These are phyloP conservation scores for Prunus dulcis DNA, from an alignment of 306 rosid genomes.

Conservation along the genomic window DNA sequence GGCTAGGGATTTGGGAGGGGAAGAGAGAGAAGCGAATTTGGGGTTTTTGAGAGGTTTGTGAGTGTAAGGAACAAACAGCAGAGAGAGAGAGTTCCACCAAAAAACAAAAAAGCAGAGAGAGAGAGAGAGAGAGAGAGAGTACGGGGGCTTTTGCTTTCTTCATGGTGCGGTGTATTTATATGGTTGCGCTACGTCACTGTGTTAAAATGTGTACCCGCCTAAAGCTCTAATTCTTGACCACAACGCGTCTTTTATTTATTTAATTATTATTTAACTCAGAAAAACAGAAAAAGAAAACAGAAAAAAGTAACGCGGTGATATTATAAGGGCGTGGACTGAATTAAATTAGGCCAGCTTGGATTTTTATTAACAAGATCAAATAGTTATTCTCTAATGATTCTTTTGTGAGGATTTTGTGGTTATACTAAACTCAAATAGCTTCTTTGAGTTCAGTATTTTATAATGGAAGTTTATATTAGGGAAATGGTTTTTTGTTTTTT, in stretches of 20 bases:
- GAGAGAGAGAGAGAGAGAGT: not conserved
- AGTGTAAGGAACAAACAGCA: not conserved
- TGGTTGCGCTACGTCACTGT: not conserved
- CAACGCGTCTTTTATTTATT: not conserved
- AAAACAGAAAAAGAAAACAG: too few species aligned
- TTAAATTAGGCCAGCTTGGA: too few species aligned
- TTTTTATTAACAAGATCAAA: too few species aligned
- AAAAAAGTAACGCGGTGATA: too few species aligned
- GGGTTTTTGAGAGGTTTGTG: conserved; percentile 4
- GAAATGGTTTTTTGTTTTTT: too few species aligned
- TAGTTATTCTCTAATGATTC: too few species aligned
- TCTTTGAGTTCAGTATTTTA: not conserved
- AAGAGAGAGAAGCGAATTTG: not conserved
- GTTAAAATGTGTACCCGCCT: not conserved
- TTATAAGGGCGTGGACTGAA: not conserved
- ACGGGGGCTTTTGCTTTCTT: not conserved
- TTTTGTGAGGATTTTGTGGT: too few species aligned
- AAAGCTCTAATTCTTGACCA: not conserved
- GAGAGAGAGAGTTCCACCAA: not conserved
- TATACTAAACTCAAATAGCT: too few species aligned
- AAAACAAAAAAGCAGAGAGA: not conserved
- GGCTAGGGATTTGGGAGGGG: conserved; percentile 16
- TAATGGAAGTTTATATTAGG: not conserved
- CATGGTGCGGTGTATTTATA: not conserved
- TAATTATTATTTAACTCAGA: not conserved